Base-by-base conservation (phyloP, 2,329 filamentous ascomycete genomes). In the Coleophoma eucalyptorum region DNA sequence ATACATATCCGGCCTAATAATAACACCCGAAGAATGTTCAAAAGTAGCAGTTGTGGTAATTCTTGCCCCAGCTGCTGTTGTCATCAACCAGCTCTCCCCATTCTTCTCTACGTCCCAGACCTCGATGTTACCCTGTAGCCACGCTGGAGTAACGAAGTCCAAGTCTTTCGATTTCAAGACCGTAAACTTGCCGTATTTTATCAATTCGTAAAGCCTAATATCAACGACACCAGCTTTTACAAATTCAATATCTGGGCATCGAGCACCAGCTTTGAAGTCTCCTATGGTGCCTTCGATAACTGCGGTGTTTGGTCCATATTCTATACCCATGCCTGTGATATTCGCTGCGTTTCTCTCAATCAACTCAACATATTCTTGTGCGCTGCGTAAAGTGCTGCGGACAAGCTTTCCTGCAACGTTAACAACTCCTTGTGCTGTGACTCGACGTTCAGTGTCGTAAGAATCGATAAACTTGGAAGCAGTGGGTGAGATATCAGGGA, bases 331-430 rank as follows among this genome's bases (percentile, higher is more conserved):
- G 8, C 50, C 50, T 34, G 51, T 53, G 43, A 77, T 77, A 52
- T 73, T 77, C 1, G 69, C 73, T 0, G 74, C 73, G 41, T 76
- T 77, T 50, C 66, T 69, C 53, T 77, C 67, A 40, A 77, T 74
- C 0, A 73, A 72, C 21, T 67, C 66, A 3, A 77, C 73, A 43
- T 77, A 77, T 34, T 71, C 63, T 55, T 72, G 71, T 2, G 74
- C 73, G 15, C 69, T 67, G 43, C 66, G 64, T 3, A 71, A 57
- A 0, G 74, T 77, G 50, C 74, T 72, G 40, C 74, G 65, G 2
- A 77, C 74, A 13, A 77, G 60, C 5, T 67, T 62, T 0, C 74
- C 73, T 1, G 74, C 74, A 0, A 77, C 74, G 32, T 73, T 69
- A 38, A 77, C 74, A 19, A 77, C 73, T 16, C 65, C 66, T 49